Conservation (phyloP, 2,329 filamentous ascomycete species). For the Alternaria metachromatica region DNA sequence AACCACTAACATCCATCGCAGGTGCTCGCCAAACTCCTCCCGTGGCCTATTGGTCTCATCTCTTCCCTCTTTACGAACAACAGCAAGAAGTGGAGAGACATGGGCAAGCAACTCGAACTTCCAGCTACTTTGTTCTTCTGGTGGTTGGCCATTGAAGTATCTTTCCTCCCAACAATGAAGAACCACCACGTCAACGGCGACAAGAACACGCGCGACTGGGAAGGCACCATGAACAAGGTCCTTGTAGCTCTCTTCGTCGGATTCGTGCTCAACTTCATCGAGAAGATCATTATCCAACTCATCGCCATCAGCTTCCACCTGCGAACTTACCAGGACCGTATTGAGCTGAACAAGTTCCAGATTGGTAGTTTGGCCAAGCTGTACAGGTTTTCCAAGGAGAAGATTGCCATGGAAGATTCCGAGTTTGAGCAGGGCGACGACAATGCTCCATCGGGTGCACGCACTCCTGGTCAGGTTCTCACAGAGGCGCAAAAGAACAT, state of each 20-base stretch:
- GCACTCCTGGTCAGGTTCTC: constrained; percentile 77
- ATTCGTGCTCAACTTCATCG: constrained; percentile 78
- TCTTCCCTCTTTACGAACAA: constrained; percentile 84
- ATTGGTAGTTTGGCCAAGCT: constrained; percentile 72
- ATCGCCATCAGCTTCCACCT: constrained; percentile 93
- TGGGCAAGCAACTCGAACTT: constrained; percentile 84
- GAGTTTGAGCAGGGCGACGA: constrained; percentile 70
- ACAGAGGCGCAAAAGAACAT: constrained; percentile 75
- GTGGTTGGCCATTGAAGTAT: constrained; percentile 85
- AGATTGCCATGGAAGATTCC: constrained; percentile 73
- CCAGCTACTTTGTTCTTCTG: constrained; percentile 89
- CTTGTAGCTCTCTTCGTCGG: constrained; percentile 85
- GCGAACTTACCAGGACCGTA: constrained; percentile 87
- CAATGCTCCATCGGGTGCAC: constrained; percentile 61
- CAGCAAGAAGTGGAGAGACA: constrained; percentile 90
- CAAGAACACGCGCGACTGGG: constrained; percentile 68
- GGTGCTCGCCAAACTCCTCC: constrained; percentile 69
- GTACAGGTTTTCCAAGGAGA: constrained; percentile 69
- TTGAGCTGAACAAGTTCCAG: constrained; percentile 91
- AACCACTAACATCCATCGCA: constrained; percentile 30
- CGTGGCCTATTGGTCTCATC: constrained; percentile 66
- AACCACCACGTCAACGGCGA: constrained; percentile 65
- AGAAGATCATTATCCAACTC: constrained; percentile 94
- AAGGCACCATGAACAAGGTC: constrained; percentile 80
- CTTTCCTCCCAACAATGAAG: constrained; percentile 82